phyloP scores from a whole-genome alignment of 2,329 filamentous ascomycete genomes.

The Fusarium begoniae region DNA sequence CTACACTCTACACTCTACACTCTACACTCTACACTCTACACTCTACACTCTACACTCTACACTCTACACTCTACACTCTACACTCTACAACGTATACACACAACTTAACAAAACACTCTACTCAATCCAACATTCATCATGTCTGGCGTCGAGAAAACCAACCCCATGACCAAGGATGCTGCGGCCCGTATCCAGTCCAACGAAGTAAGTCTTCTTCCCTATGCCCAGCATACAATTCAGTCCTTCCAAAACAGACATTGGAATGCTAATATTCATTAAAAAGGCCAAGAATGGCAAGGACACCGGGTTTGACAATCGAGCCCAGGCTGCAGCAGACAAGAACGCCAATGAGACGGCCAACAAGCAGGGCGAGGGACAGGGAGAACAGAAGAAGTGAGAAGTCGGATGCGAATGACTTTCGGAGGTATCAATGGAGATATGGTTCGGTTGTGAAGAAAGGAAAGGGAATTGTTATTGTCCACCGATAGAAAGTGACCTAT shows the following conservation, averaged over 20 bases:
- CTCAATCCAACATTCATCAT: slow-evolving; percentile 1
- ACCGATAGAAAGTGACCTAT: background rate
- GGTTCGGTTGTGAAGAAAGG: background rate
- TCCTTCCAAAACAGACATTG: background rate
- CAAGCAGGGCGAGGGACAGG: background rate
- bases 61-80: background rate
- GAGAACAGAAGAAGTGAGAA: slow-evolving; percentile 14
- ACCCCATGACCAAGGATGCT: slow-evolving; percentile 9
- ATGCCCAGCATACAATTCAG: too few relatives aligned
- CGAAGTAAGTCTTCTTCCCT: background rate
- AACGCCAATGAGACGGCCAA: background rate
- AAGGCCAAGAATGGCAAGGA: slow-evolving; percentile 16
- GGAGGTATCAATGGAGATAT: background rate
- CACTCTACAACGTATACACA: background rate
- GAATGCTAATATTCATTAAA: background rate
- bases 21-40: too few relatives aligned
- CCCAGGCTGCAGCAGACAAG: slow-evolving; percentile 3
- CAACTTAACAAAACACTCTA: background rate
- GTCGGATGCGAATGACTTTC: background rate
- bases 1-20: too few relatives aligned
- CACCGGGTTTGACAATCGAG: background rate
- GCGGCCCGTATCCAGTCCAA: slow-evolving; percentile 4
- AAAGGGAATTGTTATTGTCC: background rate
- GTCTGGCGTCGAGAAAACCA: background rate
- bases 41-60: too few relatives aligned